Percentiles rank a stretch among this genome's conserved stretches.
Evolutionary conservation across 257 asterid genomes (phyloP).

Genomic region (Linaria vulgaris): DNA sequence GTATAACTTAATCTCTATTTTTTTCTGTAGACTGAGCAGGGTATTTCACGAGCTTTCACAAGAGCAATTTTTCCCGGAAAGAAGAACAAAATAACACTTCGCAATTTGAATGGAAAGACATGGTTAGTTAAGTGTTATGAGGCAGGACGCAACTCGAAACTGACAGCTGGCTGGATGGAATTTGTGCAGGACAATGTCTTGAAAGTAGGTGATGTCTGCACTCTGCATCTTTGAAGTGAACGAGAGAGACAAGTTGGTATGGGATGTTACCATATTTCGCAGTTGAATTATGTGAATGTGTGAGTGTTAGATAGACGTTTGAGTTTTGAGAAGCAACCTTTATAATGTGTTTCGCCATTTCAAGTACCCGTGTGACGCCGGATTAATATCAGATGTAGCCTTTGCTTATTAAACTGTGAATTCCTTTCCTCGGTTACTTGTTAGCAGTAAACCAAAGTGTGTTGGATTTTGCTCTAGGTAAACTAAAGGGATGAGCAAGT

Average conservation of each 20-base stretch:
- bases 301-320: too few species aligned
- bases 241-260: not conserved
- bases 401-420: too few species aligned
- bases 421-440: too few species aligned
- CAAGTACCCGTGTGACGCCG: too few species aligned
- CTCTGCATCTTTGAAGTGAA: slow-evolving; percentile 28
- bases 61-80: not conserved
- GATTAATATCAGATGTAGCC: too few species aligned
- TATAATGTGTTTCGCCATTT: too few species aligned
- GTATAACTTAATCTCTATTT: not conserved
- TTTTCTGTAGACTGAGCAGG: slow-evolving; percentile 6
- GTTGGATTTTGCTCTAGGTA: too few species aligned
- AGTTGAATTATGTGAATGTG: not conserved
- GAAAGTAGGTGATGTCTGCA: slow-evolving; percentile 21
- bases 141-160: not conserved
- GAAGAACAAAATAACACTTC: not conserved
- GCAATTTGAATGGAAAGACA: not conserved
- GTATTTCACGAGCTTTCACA: not conserved
- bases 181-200: slow-evolving; percentile 27
- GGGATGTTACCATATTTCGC: slow-evolving; percentile 9
- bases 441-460: too few species aligned
- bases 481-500: too few species aligned
- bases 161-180: slow-evolving; percentile 20
- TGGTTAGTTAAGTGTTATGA: slow-evolving; percentile 14
- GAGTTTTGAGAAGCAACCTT: too few species aligned